Evolutionary conservation across 1,284 basidiomycete genomes (phyloP).

Genomic region (Omphalotus olearius): DNA sequence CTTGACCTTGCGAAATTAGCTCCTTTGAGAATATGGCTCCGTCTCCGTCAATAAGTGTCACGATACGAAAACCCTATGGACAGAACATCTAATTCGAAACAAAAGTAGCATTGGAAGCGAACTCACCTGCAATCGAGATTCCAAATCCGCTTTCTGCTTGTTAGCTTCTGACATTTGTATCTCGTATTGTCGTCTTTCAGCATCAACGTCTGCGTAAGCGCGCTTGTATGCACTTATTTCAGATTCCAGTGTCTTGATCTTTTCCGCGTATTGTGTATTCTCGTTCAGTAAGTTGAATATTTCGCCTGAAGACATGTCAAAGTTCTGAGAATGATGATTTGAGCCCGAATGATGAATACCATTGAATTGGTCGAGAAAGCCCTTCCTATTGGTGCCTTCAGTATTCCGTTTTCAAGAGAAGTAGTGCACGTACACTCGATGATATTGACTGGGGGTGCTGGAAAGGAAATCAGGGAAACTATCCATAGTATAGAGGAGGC

Average conservation of each 20-base stretch:
- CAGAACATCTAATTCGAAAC: slow-evolving; percentile 6
- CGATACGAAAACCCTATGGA: slow-evolving; percentile 39
- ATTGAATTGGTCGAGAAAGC: slow-evolving; percentile 4
- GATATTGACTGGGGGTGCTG: background rate
- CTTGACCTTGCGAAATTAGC: slow-evolving; percentile 48
- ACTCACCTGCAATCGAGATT: slow-evolving; percentile 36
- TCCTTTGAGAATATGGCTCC: slow-evolving; percentile 55
- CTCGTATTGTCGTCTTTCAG: slow-evolving; percentile 29
- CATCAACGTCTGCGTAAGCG: slow-evolving; percentile 32
- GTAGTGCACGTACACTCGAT: slow-evolving; percentile 1
- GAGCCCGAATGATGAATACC: background rate
- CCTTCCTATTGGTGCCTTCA: background rate
- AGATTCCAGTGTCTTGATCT: slow-evolving; percentile 30
- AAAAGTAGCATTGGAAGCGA: slow-evolving; percentile 1
- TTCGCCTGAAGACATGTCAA: slow-evolving; percentile 21
- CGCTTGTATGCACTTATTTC: slow-evolving; percentile 37
- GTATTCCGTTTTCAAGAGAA: background rate
- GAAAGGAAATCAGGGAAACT: background rate
- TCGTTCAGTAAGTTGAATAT: slow-evolving; percentile 24
- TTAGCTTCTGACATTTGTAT: slow-evolving; percentile 28
- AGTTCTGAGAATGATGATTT: background rate
- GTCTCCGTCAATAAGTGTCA: slow-evolving; percentile 60
- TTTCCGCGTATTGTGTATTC: slow-evolving; percentile 24
- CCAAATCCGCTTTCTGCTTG: slow-evolving; percentile 32
- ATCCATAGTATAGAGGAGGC: background rate